Base-by-base conservation (phyloP, 768 basidiomycete genomes). In the Russula abietina region DNA sequence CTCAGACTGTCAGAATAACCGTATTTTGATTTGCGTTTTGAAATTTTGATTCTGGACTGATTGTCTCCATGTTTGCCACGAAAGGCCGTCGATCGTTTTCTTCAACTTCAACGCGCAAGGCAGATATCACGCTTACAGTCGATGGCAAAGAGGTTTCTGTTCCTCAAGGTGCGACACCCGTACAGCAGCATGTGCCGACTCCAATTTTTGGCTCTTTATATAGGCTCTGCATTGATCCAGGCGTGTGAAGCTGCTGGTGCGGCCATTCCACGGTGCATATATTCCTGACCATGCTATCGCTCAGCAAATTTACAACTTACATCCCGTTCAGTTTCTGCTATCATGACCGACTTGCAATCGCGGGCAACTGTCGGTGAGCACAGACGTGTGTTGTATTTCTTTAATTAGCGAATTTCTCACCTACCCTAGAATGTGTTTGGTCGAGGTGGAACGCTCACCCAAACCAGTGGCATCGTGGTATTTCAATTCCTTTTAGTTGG, bases 141-240 rank as follows among this genome's bases (percentile, higher is more conserved):
- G 95, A 99, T 75, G 96, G 96, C 66, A 97, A 95, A 76, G 89
- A 94, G 77, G 94, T 99, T 24, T 94, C 93, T 2, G 94, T 99
- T 41, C 93, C 93, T 30, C 93, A 96, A 79, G 96, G 95, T 91
- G 62, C 60, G 86, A 76, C 51, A 38, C 24, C 36, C 53, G 19
- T 43, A 28, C 24, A 64, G 55, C 38, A 22, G 28, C 48, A 51
- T 51, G 51, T 53, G 56, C 48, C 12, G 62, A 38, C n/a, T 36
- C 39, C 51, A 36, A 38, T 56, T 17, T 49, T 7, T 33, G 48
- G 60, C 16, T 26, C 62, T 36, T 9, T 33, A 8, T 43, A 49
- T 61, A 93, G 91, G 92, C 59, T 91, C 93, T 68, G 94, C 94
- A n/a, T 79, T 96, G 71, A 96, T 97, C 72, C 94, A 97, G 75